Conservation (phyloP, 495 filamentous ascomycete genomes). For the Sporormia fimetaria region DNA sequence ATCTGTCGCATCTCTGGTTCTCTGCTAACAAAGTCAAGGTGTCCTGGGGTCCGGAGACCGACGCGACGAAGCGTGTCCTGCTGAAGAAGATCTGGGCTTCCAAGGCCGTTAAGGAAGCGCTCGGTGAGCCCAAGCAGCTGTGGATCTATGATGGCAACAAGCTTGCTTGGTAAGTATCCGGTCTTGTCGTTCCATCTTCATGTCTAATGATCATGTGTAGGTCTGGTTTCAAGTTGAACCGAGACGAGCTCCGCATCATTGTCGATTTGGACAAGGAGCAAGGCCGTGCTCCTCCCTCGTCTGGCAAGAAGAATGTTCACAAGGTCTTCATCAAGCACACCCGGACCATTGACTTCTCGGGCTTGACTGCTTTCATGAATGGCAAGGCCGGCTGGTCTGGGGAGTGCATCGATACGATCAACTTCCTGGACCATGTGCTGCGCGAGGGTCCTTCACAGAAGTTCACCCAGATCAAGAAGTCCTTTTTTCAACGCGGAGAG, state of each 20-base stretch:
- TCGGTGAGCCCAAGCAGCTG: slow-evolving; percentile 35
- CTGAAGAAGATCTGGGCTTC: slow-evolving; percentile 66
- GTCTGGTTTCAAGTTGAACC: slow-evolving; percentile 29
- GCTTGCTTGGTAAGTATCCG: slow-evolving; percentile 56
- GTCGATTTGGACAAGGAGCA: slow-evolving; percentile 60
- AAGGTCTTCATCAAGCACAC: slow-evolving; percentile 48
- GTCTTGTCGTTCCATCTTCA: not conserved
- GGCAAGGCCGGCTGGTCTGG: slow-evolving; percentile 48
- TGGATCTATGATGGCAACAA: slow-evolving; percentile 72
- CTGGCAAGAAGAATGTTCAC: slow-evolving; percentile 40
- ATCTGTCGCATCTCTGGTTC: not conserved
- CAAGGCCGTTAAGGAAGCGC: slow-evolving; percentile 40
- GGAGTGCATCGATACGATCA: slow-evolving; percentile 64
- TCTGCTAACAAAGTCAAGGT: slow-evolving; percentile 5
- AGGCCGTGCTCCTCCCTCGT: slow-evolving; percentile 21
- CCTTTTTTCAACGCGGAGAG: slow-evolving; percentile 51
- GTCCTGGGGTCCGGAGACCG: slow-evolving; percentile 29
- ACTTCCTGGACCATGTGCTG: slow-evolving; percentile 81
- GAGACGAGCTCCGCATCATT: slow-evolving; percentile 34
- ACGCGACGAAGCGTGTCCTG: slow-evolving; percentile 48
- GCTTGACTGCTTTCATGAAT: slow-evolving; percentile 53
- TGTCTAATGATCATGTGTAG: slow-evolving; percentile 11
- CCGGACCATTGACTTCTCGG: slow-evolving; percentile 49
- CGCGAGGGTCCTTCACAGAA: slow-evolving; percentile 58
- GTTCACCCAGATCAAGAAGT: slow-evolving; percentile 59